phyloP scores from a whole-genome alignment of 208 protist genomes.

The Plasmodiophora brassicae region DNA sequence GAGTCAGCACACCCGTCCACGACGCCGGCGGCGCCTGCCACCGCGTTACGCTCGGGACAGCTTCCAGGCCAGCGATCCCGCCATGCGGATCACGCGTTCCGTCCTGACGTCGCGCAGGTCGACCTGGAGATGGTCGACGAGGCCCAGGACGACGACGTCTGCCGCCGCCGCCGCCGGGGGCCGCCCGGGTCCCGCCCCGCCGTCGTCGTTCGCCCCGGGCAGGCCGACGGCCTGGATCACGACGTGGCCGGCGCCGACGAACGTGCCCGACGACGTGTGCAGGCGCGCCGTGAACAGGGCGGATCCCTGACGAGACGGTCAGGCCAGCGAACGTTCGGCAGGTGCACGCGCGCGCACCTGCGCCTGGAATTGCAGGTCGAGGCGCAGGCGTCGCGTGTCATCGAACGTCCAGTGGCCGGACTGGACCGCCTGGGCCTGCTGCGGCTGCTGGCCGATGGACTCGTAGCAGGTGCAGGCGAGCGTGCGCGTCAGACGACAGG shows the following conservation, averaged over 20 bases:
- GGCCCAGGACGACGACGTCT: no score
- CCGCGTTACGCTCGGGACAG: not conserved
- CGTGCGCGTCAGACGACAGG: not conserved
- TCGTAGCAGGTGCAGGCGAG: not conserved
- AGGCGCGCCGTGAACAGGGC: not conserved
- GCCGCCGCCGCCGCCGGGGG: not conserved
- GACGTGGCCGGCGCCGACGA: not conserved
- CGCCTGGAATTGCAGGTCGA: not conserved
- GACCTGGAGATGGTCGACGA: not conserved
- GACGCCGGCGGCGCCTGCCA: no score
- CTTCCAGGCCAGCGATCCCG: not conserved
- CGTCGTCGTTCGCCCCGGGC: not conserved
- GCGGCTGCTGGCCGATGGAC: not conserved
- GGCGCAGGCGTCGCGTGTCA: not conserved
- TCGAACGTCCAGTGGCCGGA: conserved; percentile 9
- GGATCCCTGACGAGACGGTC: not conserved
- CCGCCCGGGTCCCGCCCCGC: not conserved
- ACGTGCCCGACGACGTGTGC: not conserved
- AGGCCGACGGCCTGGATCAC: not conserved
- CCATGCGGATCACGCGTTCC: not conserved
- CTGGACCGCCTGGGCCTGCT: not conserved
- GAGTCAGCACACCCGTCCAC: no score
- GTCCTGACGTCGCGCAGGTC: not conserved
- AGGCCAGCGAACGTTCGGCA: not conserved
- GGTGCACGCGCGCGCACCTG: not conserved